Percentiles rank a stretch among this genome's conserved stretches.
These are phyloP conservation scores for Mycena haematopus DNA, from an alignment of 768 basidiomycete genomes.

Conservation along the genomic window DNA sequence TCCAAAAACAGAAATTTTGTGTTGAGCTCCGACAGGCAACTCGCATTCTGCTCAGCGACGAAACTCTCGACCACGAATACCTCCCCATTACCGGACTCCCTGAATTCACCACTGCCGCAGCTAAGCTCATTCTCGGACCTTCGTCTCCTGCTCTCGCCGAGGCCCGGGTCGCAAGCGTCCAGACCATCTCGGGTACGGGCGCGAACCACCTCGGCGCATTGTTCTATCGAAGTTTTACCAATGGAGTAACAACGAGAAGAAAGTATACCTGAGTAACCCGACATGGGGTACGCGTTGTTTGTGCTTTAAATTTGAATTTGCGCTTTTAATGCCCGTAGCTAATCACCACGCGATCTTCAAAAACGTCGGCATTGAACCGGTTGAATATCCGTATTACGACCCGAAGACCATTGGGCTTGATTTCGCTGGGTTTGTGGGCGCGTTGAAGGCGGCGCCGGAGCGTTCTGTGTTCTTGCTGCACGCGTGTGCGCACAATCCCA, in stretches of 20 bases:
- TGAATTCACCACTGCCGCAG: conserved; percentile 82
- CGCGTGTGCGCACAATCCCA: conserved; percentile 96
- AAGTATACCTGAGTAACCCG: conserved; percentile 87
- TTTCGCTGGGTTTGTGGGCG: conserved; percentile 66
- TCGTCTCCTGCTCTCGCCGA: conserved; percentile 74
- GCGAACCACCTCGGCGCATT: conserved; percentile 93
- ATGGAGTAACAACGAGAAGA: conserved; percentile 66
- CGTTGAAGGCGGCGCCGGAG: conserved; percentile 68
- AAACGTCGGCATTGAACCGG: conserved; percentile 87
- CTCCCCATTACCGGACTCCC: conserved; percentile 89
- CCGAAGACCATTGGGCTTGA: conserved; percentile 89
- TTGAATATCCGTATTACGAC: conserved; percentile 94
- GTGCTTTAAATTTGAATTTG: conserved; percentile 36
- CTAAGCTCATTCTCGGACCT: conserved; percentile 80
- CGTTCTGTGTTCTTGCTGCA: conserved; percentile 91
- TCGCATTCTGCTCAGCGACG: conserved; percentile 68
- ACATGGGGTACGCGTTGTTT: conserved; percentile 80
- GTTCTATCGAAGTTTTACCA: conserved; percentile 86
- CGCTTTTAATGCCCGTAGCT: conserved; percentile 45
- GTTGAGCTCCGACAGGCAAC: conserved; percentile 63
- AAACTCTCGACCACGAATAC: conserved; percentile 87
- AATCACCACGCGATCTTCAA: conserved; percentile 92
- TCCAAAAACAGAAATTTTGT: conserved; percentile 37
- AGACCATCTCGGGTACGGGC: conserved; percentile 96
- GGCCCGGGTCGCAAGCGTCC: conserved; percentile 76